These are phyloP conservation scores for Leccinum pallidistipes DNA, from an alignment of 1,284 basidiomycete genomes.

Conservation along the genomic window DNA sequence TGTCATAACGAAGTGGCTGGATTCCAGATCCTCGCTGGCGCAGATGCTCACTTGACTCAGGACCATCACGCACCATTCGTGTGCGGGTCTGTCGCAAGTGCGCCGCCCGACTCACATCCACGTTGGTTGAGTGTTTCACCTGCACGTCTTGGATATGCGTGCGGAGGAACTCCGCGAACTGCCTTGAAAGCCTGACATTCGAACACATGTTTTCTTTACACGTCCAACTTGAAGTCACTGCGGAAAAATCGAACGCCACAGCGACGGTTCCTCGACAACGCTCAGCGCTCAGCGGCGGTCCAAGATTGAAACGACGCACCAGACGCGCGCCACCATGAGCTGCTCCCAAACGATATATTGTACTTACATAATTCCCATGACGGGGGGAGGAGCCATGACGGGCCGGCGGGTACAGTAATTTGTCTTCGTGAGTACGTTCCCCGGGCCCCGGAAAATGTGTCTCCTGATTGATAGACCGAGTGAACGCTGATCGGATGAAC, in stretches of 20 bases:
- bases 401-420: slow-evolving; percentile 1
- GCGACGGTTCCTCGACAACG: not conserved
- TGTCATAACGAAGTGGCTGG: not conserved
- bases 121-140: not conserved
- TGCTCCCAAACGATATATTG: not conserved
- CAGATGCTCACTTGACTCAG: not conserved
- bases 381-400: not conserved
- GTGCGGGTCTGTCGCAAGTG: not conserved
- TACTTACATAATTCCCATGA: not conserved
- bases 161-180: not conserved
- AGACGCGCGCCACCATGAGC: not conserved
- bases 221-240: not conserved
- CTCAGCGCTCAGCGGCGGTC: not conserved
- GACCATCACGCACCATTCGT: not conserved
- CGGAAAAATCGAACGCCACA: not conserved
- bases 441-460: slow-evolving; percentile 18
- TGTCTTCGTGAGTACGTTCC: slow-evolving; percentile 25
- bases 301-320: not conserved
- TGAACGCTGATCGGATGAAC: not conserved
- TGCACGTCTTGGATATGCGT: not conserved
- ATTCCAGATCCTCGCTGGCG: not conserved
- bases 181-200: not conserved
- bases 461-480: not conserved
- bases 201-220: not conserved
- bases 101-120: not conserved